Conservation (phyloP, 1,284 basidiomycete species). For the Ganoderma multipileum region DNA sequence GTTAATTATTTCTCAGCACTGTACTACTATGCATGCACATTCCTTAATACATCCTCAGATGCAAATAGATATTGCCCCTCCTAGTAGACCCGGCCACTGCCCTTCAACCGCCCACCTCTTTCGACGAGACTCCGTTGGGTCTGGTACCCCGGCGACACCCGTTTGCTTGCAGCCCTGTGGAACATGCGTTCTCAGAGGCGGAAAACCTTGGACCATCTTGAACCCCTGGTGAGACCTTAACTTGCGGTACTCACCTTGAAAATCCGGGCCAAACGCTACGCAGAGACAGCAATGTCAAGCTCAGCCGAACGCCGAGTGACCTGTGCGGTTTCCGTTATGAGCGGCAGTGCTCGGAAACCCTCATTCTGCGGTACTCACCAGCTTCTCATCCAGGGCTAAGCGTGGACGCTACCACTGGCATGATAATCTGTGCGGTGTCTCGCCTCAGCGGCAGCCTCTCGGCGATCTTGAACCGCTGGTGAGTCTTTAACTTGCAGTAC, state of each 20-base stretch:
- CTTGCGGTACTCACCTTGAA: too few relatives aligned
- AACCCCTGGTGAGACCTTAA: not conserved
- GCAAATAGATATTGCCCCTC: not conserved
- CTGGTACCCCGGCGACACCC: not conserved
- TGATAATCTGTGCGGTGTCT: too few relatives aligned
- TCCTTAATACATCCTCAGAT: not conserved
- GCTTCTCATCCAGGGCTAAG: too few relatives aligned
- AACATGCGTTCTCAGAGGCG: not conserved
- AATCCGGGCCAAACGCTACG: not conserved
- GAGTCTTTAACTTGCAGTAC: not conserved
- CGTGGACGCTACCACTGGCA: too few relatives aligned
- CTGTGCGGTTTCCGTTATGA: not conserved
- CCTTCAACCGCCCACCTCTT: not conserved
- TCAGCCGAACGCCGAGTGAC: not conserved
- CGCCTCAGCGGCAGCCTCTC: not conserved
- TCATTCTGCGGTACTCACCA: too few relatives aligned
- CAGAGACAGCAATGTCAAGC: not conserved
- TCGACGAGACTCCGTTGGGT: not conserved
- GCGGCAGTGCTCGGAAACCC: too few relatives aligned
- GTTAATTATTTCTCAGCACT: constrained; percentile 24
- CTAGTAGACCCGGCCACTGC: too few relatives aligned
- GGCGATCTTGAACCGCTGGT: not conserved
- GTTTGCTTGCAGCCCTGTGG: not conserved
- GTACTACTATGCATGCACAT: constrained; percentile 28
- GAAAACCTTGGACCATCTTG: not conserved